Conservation (phyloP, 2,329 filamentous ascomycete genomes). For the Pestalotiopsis sp. region DNA sequence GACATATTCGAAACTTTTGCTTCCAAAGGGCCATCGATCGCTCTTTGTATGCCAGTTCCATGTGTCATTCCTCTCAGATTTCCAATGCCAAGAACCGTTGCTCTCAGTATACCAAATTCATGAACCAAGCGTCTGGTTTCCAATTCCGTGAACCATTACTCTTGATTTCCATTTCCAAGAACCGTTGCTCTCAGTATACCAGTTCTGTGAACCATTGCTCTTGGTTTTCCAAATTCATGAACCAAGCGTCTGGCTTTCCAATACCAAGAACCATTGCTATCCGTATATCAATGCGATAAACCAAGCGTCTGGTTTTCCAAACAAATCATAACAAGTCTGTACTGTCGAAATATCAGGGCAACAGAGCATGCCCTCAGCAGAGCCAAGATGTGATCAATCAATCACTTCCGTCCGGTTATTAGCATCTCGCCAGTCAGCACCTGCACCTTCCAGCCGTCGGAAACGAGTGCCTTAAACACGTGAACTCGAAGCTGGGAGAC, state of each 20-base stretch:
- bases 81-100: no score
- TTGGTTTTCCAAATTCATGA: no score
- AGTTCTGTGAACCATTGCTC: no score
- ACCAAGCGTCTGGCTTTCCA: no score
- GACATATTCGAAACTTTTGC: neutral
- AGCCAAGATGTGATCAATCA: slow-evolving; percentile 30
- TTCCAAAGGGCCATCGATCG: neutral
- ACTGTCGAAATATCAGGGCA: neutral
- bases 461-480: slow-evolving; percentile 74
- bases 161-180: no score
- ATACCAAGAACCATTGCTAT: neutral
- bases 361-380: neutral
- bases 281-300: neutral
- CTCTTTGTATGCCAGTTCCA: neutral
- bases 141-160: no score
- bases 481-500: slow-evolving; percentile 76
- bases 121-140: neutral
- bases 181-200: no score
- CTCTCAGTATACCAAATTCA: neutral
- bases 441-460: slow-evolving; percentile 83
- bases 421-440: slow-evolving; percentile 70
- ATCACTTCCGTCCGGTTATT: slow-evolving; percentile 60
- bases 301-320: neutral
- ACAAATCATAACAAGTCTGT: neutral
- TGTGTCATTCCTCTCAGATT: no score